Conservation (phyloP, 371 early-diverging fungal genomes). For the Choanephora cucurbitarum region DNA sequence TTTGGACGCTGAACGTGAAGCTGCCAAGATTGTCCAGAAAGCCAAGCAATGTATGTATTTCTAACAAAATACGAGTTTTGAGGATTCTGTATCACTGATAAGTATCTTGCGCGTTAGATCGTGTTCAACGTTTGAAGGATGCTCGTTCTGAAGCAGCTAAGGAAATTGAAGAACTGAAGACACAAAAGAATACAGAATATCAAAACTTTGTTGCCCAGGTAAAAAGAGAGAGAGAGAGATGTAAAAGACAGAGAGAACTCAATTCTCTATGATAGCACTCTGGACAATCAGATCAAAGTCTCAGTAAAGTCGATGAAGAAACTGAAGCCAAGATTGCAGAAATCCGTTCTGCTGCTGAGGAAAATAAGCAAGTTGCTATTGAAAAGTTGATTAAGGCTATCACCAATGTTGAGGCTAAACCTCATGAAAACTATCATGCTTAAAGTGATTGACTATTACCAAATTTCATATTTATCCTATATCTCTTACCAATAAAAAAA, state of each 20-base stretch:
- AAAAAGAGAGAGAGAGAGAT: slow-evolving; percentile 11
- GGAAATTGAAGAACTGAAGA: slow-evolving; percentile 89
- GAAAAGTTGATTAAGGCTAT: slow-evolving; percentile 75
- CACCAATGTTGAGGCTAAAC: slow-evolving; percentile 70
- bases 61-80: too few species aligned
- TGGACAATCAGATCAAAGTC: slow-evolving; percentile 72
- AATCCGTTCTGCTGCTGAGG: slow-evolving; percentile 61
- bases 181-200: slow-evolving; percentile 83
- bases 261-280: slow-evolving; percentile 66
- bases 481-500: slow-evolving; percentile 1
- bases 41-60: slow-evolving; percentile 84
- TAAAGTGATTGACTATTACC: too few species aligned
- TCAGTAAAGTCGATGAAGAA: slow-evolving; percentile 71
- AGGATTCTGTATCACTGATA: too few species aligned
- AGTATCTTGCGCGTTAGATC: slow-evolving; percentile 59
- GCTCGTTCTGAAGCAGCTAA: slow-evolving; percentile 92
- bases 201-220: slow-evolving; percentile 82
- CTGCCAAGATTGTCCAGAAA: slow-evolving; percentile 87
- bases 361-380: slow-evolving; percentile 75
- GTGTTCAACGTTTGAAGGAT: slow-evolving; percentile 90
- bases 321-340: slow-evolving; percentile 78
- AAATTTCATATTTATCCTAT: background rate
- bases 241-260: background rate
- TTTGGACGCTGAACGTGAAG: slow-evolving; percentile 85
- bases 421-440: slow-evolving; percentile 62